Percentiles rank a stretch among this genome's conserved stretches.
These are phyloP conservation scores for Hura crepitans DNA, from an alignment of 441 rosid genomes.

Conservation along the genomic window DNA sequence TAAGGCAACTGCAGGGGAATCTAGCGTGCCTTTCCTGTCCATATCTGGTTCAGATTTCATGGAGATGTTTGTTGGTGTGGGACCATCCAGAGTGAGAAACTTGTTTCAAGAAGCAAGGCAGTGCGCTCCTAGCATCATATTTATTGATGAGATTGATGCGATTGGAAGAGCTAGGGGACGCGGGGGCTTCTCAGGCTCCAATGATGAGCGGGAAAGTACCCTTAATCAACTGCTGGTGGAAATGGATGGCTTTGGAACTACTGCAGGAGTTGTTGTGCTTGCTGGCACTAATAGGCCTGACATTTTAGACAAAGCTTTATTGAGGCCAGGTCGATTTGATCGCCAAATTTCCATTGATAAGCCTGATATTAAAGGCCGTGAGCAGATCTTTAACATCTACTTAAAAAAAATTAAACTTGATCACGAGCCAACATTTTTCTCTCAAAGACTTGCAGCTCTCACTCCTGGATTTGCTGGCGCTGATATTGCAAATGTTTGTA, in stretches of 20 bases:
- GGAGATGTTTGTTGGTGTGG: slow-evolving; percentile 79
- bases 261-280: slow-evolving; percentile 61
- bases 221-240: slow-evolving; percentile 68
- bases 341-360: slow-evolving; percentile 55
- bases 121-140: slow-evolving; percentile 61
- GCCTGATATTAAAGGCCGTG: slow-evolving; percentile 64
- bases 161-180: slow-evolving; percentile 71
- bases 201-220: slow-evolving; percentile 67
- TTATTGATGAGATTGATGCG: slow-evolving; percentile 70
- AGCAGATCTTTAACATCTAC: slow-evolving; percentile 57
- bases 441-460: slow-evolving; percentile 68
- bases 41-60: slow-evolving; percentile 71
- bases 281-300: slow-evolving; percentile 68
- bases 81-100: slow-evolving; percentile 65
- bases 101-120: slow-evolving; percentile 72
- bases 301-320: slow-evolving; percentile 57
- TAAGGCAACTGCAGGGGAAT: slow-evolving; percentile 75
- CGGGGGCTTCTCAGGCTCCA: slow-evolving; percentile 57
- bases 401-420: slow-evolving; percentile 59
- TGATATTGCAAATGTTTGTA: slow-evolving; percentile 74
- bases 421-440: slow-evolving; percentile 50
- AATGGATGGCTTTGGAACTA: slow-evolving; percentile 76
- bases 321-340: slow-evolving; percentile 70
- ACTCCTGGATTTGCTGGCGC: slow-evolving; percentile 77
- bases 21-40: slow-evolving; percentile 59